These are phyloP conservation scores for Pichia eremophila DNA, from an alignment of 805 yeast genomes.

Conservation along the genomic window DNA sequence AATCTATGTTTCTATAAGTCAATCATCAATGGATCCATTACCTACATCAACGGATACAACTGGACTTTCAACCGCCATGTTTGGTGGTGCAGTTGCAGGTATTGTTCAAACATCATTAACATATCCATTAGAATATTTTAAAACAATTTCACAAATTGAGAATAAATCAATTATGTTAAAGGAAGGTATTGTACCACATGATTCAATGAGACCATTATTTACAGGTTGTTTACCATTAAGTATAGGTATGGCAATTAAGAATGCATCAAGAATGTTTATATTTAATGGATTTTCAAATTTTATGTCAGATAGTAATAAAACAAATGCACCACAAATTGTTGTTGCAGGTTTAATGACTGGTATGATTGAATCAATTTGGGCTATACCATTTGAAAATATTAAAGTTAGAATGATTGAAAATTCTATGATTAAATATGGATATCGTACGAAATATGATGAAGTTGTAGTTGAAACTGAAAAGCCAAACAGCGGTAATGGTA, in stretches of 20 bases:
- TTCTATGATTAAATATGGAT: conserved; percentile 30
- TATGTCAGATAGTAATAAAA: conserved; percentile 48
- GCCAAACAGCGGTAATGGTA: background rate
- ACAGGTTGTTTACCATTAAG: conserved; percentile 71
- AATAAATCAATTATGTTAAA: conserved; percentile 27
- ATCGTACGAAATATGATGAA: conserved; percentile 13
- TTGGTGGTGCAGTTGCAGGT: conserved; percentile 56
- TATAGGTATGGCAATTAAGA: conserved; percentile 64
- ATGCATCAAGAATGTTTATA: conserved; percentile 60
- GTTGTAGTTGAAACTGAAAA: background rate
- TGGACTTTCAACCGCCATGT: conserved; percentile 46
- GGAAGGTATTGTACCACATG: conserved; percentile 27
- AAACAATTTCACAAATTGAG: conserved; percentile 55
- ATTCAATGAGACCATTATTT: conserved; percentile 24
- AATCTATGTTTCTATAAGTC: no score
- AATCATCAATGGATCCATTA: conserved; percentile 18
- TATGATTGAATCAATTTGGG: conserved; percentile 65
- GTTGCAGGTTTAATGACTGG: conserved; percentile 84
- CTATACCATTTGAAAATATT: conserved; percentile 86
- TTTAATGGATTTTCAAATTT: conserved; percentile 69
- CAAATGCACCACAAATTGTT: conserved; percentile 71
- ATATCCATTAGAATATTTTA: conserved; percentile 64
- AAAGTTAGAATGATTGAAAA: conserved; percentile 76
- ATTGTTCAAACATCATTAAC: conserved; percentile 53
- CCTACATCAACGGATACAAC: conserved; percentile 22